phyloP scores from a whole-genome alignment of 306 rosid species.

The Prinsepia uniflora region DNA sequence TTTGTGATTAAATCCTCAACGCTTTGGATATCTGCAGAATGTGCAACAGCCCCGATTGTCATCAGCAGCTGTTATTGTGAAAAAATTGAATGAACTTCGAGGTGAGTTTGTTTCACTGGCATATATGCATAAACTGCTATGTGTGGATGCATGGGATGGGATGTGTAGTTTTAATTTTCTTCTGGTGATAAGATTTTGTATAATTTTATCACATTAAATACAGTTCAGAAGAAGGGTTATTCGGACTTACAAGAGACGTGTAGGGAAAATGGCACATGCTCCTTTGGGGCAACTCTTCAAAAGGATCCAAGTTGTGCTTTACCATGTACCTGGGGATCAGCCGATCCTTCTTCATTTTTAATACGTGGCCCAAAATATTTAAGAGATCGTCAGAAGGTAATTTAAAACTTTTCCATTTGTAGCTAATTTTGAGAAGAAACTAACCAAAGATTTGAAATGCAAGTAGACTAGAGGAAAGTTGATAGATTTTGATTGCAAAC shows the following conservation, averaged over 20 bases:
- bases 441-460: not conserved
- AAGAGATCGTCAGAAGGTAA: slow-evolving; percentile 61
- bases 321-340: slow-evolving; percentile 65
- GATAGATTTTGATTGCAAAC: not conserved
- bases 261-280: slow-evolving; percentile 43
- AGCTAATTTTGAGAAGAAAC: slow-evolving; percentile 10
- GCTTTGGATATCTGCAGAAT: slow-evolving; percentile 31
- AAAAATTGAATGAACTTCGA: slow-evolving; percentile 65
- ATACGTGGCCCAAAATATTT: slow-evolving; percentile 71
- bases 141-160: not conserved
- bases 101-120: slow-evolving; percentile 44
- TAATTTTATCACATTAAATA: slow-evolving; percentile 20
- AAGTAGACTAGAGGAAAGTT: too few relatives aligned
- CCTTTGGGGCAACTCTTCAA: slow-evolving; percentile 67
- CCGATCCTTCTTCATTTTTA: slow-evolving; percentile 79
- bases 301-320: slow-evolving; percentile 51
- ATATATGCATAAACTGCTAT: not conserved
- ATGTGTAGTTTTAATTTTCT: not conserved
- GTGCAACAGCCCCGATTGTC: slow-evolving; percentile 43
- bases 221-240: slow-evolving; percentile 80
- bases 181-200: slow-evolving; percentile 7
- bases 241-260: slow-evolving; percentile 50
- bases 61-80: slow-evolving; percentile 60
- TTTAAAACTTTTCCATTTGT: not conserved
- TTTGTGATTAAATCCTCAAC: slow-evolving; percentile 22